These are phyloP conservation scores for Clonostachys solani DNA, from an alignment of 2,329 filamentous ascomycete species.

Conservation along the genomic window DNA sequence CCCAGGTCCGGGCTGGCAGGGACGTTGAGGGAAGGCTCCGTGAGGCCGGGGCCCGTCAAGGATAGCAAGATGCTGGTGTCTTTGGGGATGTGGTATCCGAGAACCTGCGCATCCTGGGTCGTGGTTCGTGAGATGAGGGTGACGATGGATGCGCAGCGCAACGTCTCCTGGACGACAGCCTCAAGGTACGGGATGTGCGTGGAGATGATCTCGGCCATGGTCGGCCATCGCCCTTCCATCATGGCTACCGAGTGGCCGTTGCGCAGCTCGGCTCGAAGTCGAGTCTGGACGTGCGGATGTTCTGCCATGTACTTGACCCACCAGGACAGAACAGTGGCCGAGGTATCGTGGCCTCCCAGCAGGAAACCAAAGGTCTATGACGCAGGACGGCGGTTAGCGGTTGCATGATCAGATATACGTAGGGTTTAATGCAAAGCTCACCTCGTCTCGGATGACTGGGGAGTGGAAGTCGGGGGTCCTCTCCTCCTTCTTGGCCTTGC, in stretches of 20 bases:
- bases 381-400: neutral
- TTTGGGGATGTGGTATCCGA: slow-evolving; percentile 17
- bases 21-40: neutral
- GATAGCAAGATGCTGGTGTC: slow-evolving; percentile 7
- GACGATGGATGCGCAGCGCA: slow-evolving; percentile 21
- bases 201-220: slow-evolving; percentile 17
- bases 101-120: slow-evolving; percentile 12
- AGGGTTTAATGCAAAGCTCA: slow-evolving; percentile 4
- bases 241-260: slow-evolving; percentile 12
- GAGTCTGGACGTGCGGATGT: slow-evolving; percentile 12
- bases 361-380: slow-evolving; percentile 17
- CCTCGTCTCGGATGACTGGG: slow-evolving; percentile 25
- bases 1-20: slow-evolving; percentile 14
- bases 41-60: neutral
- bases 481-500: slow-evolving; percentile 18
- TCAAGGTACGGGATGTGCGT: slow-evolving; percentile 26
- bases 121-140: slow-evolving; percentile 18
- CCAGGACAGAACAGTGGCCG: slow-evolving; percentile 18
- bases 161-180: slow-evolving; percentile 27
- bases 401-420: neutral
- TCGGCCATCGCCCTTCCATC: slow-evolving; percentile 15
- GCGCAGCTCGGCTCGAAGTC: slow-evolving; percentile 16
- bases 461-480: slow-evolving; percentile 23
- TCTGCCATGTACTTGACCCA: slow-evolving; percentile 18
- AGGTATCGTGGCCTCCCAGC: slow-evolving; percentile 21